Evolutionary conservation across 2,329 filamentous ascomycete species (phyloP).

Genomic region (Xylaria polymorpha): DNA sequence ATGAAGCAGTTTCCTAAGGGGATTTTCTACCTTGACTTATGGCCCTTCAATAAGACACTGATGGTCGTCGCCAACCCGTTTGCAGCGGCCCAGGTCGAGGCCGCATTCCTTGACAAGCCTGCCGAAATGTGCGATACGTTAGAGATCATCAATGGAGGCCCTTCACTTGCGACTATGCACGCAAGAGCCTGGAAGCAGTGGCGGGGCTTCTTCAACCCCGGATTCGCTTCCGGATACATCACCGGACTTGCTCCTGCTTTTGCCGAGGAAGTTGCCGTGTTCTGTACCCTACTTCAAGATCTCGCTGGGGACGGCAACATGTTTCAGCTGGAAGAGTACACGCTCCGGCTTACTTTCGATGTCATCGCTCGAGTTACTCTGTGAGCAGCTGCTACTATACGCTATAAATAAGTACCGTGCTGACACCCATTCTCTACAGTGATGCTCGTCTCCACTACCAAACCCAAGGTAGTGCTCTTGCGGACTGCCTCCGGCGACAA

Average conservation of each 20-base stretch:
- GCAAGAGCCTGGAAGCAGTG: constrained; percentile 47
- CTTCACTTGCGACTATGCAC: constrained; percentile 59
- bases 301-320: constrained; percentile 30
- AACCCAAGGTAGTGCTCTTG: constrained; percentile 37
- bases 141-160: constrained; percentile 53
- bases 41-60: constrained; percentile 41
- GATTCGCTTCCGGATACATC: constrained; percentile 41
- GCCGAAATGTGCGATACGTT: constrained; percentile 27
- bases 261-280: constrained; percentile 40
- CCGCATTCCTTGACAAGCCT: constrained; percentile 39
- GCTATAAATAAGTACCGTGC: neutral
- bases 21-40: constrained; percentile 43
- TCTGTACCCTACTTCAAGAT: constrained; percentile 34
- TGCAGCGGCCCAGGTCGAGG: constrained; percentile 39
- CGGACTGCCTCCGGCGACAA: constrained; percentile 38
- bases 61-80: constrained; percentile 36
- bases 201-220: constrained; percentile 42
- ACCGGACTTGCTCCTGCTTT: constrained; percentile 38
- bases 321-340: constrained; percentile 44
- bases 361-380: constrained; percentile 42
- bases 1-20: constrained; percentile 35
- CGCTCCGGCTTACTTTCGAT: constrained; percentile 44
- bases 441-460: constrained; percentile 45
- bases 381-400: constrained; percentile 19
- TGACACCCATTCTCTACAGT: constrained; percentile 22